Percentiles rank a stretch among this genome's conserved stretches.
Evolutionary conservation across 805 yeast species (phyloP).

Genomic region (Ascoidea tarda): DNA sequence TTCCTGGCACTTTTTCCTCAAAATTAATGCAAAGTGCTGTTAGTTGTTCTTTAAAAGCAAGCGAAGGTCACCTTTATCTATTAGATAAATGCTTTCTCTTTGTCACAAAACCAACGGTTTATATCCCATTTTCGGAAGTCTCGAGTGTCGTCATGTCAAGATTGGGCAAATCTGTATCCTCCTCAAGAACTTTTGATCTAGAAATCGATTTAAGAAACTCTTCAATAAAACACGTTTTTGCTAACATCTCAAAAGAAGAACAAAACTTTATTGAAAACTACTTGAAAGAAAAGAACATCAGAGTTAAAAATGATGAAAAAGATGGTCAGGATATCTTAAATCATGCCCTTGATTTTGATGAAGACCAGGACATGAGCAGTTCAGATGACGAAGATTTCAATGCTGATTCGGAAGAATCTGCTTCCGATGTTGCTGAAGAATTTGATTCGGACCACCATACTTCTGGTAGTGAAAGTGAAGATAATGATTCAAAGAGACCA

Average conservation of each 20-base stretch:
- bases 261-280: slow-evolving; percentile 66
- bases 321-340: slow-evolving; percentile 74
- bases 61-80: slow-evolving; percentile 89
- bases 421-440: slow-evolving; percentile 9
- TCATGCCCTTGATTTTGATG: slow-evolving; percentile 57
- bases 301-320: slow-evolving; percentile 79
- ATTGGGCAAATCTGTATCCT: slow-evolving; percentile 63
- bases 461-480: slow-evolving; percentile 1
- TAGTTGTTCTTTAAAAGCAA: slow-evolving; percentile 85
- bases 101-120: slow-evolving; percentile 87
- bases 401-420: slow-evolving; percentile 9
- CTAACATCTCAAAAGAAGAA: slow-evolving; percentile 82
- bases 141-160: slow-evolving; percentile 71
- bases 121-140: slow-evolving; percentile 78
- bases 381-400: slow-evolving; percentile 83
- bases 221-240: slow-evolving; percentile 64
- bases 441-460: slow-evolving; percentile 6
- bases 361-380: slow-evolving; percentile 37
- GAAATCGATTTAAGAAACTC: slow-evolving; percentile 60
- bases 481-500: slow-evolving; percentile 2
- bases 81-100: slow-evolving; percentile 83
- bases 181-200: slow-evolving; percentile 85
- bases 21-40: slow-evolving; percentile 75
- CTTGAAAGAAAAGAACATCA: slow-evolving; percentile 62
- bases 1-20: slow-evolving; percentile 73